Evolutionary conservation across 371 early-diverging fungal species (phyloP), one percentile per base, ranked within the genome.

Genomic region (Apophysomyces elegans): DNA sequence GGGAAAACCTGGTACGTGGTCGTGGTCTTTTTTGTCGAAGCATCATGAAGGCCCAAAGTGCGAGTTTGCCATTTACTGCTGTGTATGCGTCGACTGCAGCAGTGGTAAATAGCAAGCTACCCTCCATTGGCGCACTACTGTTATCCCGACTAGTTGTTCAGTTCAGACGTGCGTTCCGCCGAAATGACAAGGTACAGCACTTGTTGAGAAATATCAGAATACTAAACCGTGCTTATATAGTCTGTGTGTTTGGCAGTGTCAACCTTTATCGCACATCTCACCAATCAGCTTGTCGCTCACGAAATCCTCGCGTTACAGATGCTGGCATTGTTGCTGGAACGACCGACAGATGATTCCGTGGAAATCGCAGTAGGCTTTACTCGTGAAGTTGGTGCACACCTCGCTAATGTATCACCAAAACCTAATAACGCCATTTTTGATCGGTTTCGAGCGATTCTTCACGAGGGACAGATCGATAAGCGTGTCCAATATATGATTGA

Each of bases 401-500:
- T 99, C 38, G 80, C 90, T 13, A 94, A 93, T 26, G 86, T 89
- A 4, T 86, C 90, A 1, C 90, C 97, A 0, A 85, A 85, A 37
- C 94, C 94, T 5, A 88, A 87, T 63, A 92, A 93, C 68, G 93
- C 92, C n/a, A 89, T 95, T 38, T 97, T 94, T 78, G 98, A 98
- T 65, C 88, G 95, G 2, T 95, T 98, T 72, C 88, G 97, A 38
- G 86, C 90, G 13, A 93, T 98, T 61, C 76, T 98, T 61, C 96
- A 97, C 69, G 98, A 98, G 68, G 96, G 95, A 16, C 85, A 90
- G 57, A 93, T 98, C 56, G 96, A 97, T 68, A 95, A 93, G 70
- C 91, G 99, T 67, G 90, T 93, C 5, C 96, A 98, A 73, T 98
- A 97, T 71, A 97, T 97, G 96, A 92, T 99, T 45, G 98, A 99